Evolutionary conservation across 257 asterid species (phyloP).

Genomic region (Coffea eugenioides): DNA sequence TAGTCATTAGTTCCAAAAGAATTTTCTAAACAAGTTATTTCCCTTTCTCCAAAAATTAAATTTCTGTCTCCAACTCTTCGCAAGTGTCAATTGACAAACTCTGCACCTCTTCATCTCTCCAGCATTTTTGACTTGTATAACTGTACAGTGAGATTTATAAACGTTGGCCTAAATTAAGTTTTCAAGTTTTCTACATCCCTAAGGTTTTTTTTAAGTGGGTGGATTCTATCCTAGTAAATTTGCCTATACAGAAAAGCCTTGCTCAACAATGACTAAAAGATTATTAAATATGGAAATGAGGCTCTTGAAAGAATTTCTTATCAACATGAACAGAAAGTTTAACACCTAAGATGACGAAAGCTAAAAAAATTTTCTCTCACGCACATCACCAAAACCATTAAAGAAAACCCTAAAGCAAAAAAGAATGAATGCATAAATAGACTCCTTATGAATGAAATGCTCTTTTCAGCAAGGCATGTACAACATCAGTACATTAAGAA

Average conservation of each 20-base stretch:
- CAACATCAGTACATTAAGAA: conserved; percentile 8
- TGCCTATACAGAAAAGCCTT: neutral
- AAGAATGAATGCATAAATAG: neutral
- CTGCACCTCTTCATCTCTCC: neutral
- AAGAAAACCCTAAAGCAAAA: neutral
- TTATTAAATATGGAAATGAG: neutral
- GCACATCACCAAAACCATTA: neutral
- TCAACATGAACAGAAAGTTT: neutral
- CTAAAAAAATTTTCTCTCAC: neutral
- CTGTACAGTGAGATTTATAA: neutral
- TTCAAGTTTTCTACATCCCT: neutral
- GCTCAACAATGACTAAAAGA: neutral
- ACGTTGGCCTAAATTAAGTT: neutral
- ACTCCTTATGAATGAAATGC: neutral
- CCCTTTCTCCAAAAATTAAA: neutral
- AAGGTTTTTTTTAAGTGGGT: neutral
- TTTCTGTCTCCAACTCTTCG: neutral
- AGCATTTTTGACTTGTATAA: neutral
- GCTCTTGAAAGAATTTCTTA: neutral
- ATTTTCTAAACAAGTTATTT: neutral
- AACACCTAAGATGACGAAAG: neutral
- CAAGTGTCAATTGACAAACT: neutral
- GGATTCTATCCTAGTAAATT: neutral
- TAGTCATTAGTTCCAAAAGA: neutral
- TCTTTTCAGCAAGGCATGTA: conserved; percentile 5